Base-by-base conservation (phyloP, 148 eudicot species). In the Salicornia ramosissima region DNA sequence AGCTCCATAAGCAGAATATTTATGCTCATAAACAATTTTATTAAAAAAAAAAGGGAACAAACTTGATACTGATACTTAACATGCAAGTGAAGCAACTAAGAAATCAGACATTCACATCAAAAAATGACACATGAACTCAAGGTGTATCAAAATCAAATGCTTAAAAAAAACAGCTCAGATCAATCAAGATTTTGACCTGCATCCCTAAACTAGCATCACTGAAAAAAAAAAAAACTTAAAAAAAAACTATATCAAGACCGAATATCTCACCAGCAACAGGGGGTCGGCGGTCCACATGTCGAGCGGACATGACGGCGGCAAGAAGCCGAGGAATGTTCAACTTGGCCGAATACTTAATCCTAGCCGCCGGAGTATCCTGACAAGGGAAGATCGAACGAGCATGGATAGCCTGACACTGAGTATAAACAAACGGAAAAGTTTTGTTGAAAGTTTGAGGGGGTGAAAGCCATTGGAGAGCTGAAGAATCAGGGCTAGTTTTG, bases 341-440 rank as follows among this genome's bases (percentile, higher is more conserved):
- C 43, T 76, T 70, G 1, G 98, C 95, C 1, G 85, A 56, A 26
- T 81, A 93, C 31, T 72, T 22, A 29, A 93, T 58, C 74, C 98
- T 77, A 1, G 90, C 92, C 2, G 96, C 92, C 3, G 98, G 98
- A 2, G 98, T 93, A 69, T 93, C 98, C 75, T 93, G 98, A 64
- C 96, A 90, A 0, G 98, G 98, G 57, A 94, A 94, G 21, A 94
- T 72, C 0, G 96, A 83, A 40, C 98, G 71, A 2, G 97, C 96
- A 56, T 94, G 98, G 43, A 94, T 90, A 0, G 98, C 68, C 78
- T 94, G 98, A 56, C 98, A 94, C 65, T 94, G 98, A 2, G 98
- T 90, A 61, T 90, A 94, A 11, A 90, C 95, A 71, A 85, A 94
- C 34, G 97, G 96, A 36, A 53, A 69, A 13, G 78, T 61, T 63